These are phyloP conservation scores for Plantago coronopus DNA, from an alignment of 305 asterid species.

Conservation along the genomic window DNA sequence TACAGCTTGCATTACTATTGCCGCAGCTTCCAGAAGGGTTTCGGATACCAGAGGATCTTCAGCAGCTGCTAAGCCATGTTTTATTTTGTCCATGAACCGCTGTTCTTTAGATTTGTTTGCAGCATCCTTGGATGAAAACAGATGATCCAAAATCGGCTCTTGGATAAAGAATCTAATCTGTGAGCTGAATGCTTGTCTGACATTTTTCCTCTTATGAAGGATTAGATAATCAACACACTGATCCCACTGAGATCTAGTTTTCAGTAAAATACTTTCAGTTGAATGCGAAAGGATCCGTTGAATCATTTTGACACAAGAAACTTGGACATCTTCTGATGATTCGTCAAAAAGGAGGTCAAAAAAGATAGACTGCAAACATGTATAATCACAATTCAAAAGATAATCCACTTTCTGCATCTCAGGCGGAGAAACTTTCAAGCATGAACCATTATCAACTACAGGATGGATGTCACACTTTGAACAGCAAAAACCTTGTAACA, in stretches of 20 bases:
- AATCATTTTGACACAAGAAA: slow-evolving; percentile 69
- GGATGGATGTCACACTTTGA: slow-evolving; percentile 67
- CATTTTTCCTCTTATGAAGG: slow-evolving; percentile 63
- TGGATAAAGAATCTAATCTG: slow-evolving; percentile 70
- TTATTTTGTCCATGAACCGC: slow-evolving; percentile 78
- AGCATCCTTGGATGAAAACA: slow-evolving; percentile 46
- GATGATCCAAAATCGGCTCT: slow-evolving; percentile 57
- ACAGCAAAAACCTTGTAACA: slow-evolving; percentile 72
- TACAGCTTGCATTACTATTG: slow-evolving; percentile 69
- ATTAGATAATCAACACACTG: slow-evolving; percentile 64
- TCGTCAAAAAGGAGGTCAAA: slow-evolving; percentile 69
- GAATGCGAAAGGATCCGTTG: slow-evolving; percentile 73
- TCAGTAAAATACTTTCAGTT: slow-evolving; percentile 47
- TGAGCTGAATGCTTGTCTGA: slow-evolving; percentile 76
- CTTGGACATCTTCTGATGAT: slow-evolving; percentile 81
- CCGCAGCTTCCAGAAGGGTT: slow-evolving; percentile 78
- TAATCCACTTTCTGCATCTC: slow-evolving; percentile 30
- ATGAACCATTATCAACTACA: slow-evolving; percentile 30
- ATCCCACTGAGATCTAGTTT: slow-evolving; percentile 74
- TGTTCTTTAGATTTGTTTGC: slow-evolving; percentile 66
- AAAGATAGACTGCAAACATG: slow-evolving; percentile 56
- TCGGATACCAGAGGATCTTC: slow-evolving; percentile 73
- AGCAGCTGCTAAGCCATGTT: slow-evolving; percentile 68
- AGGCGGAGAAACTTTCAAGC: slow-evolving; percentile 35
- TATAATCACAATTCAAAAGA: slow-evolving; percentile 45